Base-by-base conservation (phyloP, 2,329 filamentous ascomycete species). In the Aspergillus pseudoterreus region DNA sequence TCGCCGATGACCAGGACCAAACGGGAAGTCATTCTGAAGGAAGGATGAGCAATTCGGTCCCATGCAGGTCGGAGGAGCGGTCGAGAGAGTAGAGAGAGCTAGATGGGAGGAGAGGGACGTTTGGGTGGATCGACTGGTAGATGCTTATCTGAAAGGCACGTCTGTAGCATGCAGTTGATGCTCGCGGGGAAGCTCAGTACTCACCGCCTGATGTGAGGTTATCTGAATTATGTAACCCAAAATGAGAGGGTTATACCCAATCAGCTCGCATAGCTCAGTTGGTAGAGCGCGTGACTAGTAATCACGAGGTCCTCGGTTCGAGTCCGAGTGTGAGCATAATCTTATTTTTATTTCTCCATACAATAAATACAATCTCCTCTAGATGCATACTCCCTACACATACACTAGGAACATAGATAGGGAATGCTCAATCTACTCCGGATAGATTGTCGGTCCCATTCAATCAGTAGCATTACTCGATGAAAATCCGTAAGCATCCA, bases 1-100 rank as follows among this genome's bases (percentile, higher is more conserved):
- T 96, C 91, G 71, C 90, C 90, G 63, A 96, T 90, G 68, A 94
- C 90, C 69, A 96, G 83, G 68, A 95, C 91, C 61, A 96, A 81
- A 75, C 92, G 90, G 58, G 90, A 90, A 78, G 92, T 90, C 79
- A 84, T 87, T 48, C 50, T 68, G 64, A 51, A 50, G 52, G 51
- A 42, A 38, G 44, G 57, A 55, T 43, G 52, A 42, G 54, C 27
- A 35, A 47, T 47, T 68, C 60, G 68, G 54, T 58, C 56, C 58
- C 63, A 67, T 66, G 58, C 62, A 60, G 44, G 47, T 36, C 51
- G 43, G 49, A 41, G 15, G 35, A 38, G 35, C 3, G 8, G 35
- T 4, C 11, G 35, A 14, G 14, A 4, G n/a, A 38, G 12, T 6
- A 17, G 14, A 11, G 35, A 11, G 35, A 38, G 9, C 8, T 38